Conservation (phyloP, 495 filamentous ascomycete genomes). For the Podospora sp. region DNA sequence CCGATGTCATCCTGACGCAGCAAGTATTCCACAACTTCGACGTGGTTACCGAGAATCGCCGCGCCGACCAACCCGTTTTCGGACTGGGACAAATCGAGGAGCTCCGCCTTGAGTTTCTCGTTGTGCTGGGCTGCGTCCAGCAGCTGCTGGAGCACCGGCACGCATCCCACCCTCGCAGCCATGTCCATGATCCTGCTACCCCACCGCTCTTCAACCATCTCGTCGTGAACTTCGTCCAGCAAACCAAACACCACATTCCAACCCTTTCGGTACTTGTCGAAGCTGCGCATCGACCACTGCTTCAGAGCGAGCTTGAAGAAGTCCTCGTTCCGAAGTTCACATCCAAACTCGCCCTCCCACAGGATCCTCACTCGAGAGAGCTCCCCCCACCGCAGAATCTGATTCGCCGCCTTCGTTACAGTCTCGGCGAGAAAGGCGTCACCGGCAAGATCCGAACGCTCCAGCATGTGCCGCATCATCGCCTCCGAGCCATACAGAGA, state of each 20-base stretch:
- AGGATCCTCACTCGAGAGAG: background rate
- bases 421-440: background rate
- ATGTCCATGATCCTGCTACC: background rate
- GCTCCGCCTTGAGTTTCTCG: background rate
- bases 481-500: constrained; percentile 14
- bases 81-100: background rate
- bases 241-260: constrained; percentile 2
- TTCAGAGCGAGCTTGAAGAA: constrained; percentile 6
- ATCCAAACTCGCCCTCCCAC: constrained; percentile 12
- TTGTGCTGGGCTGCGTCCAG: background rate
- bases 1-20: background rate
- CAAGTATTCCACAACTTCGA: constrained; percentile 2
- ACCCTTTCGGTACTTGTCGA: background rate
- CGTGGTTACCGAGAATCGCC: constrained; percentile 4
- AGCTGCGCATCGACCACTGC: background rate
- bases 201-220: constrained; percentile 16
- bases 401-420: constrained; percentile 7
- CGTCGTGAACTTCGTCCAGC: constrained; percentile 9
- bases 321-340: background rate
- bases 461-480: constrained; percentile 18
- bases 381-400: constrained; percentile 9
- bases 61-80: background rate
- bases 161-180: background rate
- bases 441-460: constrained; percentile 12
- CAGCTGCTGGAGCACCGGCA: constrained; percentile 5